These are phyloP conservation scores for Leishmania aethiopica DNA, from an alignment of 208 protist genomes.

Conservation along the genomic window DNA sequence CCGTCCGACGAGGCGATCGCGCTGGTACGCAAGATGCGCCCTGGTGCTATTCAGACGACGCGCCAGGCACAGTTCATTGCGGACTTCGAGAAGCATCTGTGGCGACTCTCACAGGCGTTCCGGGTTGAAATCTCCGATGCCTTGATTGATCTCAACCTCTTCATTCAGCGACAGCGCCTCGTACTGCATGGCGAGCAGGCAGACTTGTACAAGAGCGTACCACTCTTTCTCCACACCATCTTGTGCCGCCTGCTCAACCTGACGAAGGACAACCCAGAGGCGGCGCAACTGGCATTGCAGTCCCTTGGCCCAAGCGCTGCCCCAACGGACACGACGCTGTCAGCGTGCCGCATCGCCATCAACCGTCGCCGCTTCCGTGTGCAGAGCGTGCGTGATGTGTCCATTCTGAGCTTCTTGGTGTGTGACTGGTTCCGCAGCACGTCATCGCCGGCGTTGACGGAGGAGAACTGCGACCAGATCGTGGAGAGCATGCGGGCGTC, in stretches of 20 bases:
- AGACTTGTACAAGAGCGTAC: constrained; percentile 74
- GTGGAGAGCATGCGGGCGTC: constrained; percentile 53
- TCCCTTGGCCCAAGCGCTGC: constrained; percentile 67
- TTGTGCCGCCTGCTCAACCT: constrained; percentile 79
- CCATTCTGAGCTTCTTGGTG: constrained; percentile 74
- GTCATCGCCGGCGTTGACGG: constrained; percentile 62
- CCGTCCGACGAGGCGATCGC: constrained; percentile 74
- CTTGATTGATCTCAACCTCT: constrained; percentile 71
- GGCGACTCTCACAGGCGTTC: constrained; percentile 81
- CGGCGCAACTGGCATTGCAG: constrained; percentile 47
- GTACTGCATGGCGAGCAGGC: constrained; percentile 85
- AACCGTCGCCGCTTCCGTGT: constrained; percentile 75
- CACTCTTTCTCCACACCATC: constrained; percentile 74
- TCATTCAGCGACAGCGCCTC: constrained; percentile 78
- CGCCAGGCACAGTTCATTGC: constrained; percentile 83
- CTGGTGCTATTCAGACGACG: constrained; percentile 86
- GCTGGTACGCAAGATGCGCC: constrained; percentile 66
- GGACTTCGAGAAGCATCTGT: constrained; percentile 90
- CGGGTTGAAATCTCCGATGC: constrained; percentile 80
- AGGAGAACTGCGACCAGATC: constrained; percentile 62
- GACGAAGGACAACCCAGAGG: constrained; percentile 39
- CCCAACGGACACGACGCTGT: constrained; percentile 47
- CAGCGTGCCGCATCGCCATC: constrained; percentile 69
- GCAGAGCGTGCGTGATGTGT: constrained; percentile 56
- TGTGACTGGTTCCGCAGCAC: constrained; percentile 82